phyloP scores from a whole-genome alignment of 768 basidiomycete species.

The Lentinula guzmanii region DNA sequence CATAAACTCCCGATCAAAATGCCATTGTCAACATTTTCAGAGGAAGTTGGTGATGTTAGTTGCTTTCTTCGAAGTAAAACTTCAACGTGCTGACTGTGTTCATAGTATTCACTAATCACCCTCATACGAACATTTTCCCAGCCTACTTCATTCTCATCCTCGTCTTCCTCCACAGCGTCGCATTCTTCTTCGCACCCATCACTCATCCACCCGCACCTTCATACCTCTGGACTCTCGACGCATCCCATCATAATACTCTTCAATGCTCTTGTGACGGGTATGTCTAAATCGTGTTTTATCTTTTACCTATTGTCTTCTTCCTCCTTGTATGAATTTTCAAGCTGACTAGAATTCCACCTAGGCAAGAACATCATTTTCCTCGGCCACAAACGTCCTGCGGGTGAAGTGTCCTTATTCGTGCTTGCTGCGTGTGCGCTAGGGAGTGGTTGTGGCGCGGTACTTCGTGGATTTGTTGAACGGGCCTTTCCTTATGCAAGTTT shows the following conservation, averaged over 20 bases:
- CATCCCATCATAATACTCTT: slow-evolving; percentile 94
- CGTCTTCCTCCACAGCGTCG: background rate
- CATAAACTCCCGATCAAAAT: slow-evolving; percentile 86
- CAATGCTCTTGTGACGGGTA: slow-evolving; percentile 88
- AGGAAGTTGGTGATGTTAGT: slow-evolving; percentile 94
- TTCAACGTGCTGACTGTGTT: background rate
- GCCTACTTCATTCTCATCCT: background rate
- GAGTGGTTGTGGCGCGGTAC: slow-evolving; percentile 79
- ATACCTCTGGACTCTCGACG: slow-evolving; percentile 85
- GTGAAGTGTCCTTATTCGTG: slow-evolving; percentile 86
- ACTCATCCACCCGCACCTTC: slow-evolving; percentile 82
- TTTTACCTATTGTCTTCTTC: too few species aligned
- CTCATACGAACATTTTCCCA: slow-evolving; percentile 75
- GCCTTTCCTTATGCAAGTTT: slow-evolving; percentile 96
- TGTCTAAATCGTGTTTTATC: background rate
- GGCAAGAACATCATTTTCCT: slow-evolving; percentile 91
- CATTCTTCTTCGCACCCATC: slow-evolving; percentile 34
- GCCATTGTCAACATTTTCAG: slow-evolving; percentile 82
- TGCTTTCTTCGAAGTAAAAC: background rate
- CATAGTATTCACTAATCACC: slow-evolving; percentile 86
- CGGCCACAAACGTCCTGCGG: slow-evolving; percentile 84
- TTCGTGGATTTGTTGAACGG: slow-evolving; percentile 84
- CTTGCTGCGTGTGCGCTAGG: slow-evolving; percentile 91
- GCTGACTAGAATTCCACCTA: background rate
- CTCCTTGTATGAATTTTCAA: too few species aligned